Conservation (phyloP, 805 yeast genomes). For the Ogataea trehaloabstinens region DNA sequence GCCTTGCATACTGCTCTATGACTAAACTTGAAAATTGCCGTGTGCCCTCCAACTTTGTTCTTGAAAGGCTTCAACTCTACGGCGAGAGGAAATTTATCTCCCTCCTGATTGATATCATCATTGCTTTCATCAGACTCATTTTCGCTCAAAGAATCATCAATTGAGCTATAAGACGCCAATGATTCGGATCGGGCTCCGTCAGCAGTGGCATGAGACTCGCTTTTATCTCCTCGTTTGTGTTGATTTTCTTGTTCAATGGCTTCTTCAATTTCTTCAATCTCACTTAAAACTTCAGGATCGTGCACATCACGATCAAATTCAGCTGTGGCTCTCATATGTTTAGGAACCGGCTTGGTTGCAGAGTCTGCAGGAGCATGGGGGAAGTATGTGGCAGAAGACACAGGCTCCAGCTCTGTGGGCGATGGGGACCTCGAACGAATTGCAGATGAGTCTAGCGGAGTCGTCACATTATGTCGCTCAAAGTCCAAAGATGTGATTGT, state of each 20-base stretch:
- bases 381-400: constrained; percentile 67
- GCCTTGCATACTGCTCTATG: constrained; percentile 93
- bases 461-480: constrained; percentile 6
- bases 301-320: constrained; percentile 41
- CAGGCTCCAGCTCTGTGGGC: constrained; percentile 47
- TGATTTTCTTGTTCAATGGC: constrained; percentile 19
- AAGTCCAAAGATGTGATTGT: constrained; percentile 16
- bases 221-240: constrained; percentile 1
- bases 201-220: neutral
- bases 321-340: constrained; percentile 48
- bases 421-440: constrained; percentile 5
- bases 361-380: constrained; percentile 55
- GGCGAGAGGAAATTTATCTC: constrained; percentile 60
- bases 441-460: neutral
- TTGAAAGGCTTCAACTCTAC: constrained; percentile 90
- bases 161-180: constrained; percentile 1
- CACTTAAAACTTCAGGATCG: constrained; percentile 21
- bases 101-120: constrained; percentile 12
- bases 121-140: constrained; percentile 1
- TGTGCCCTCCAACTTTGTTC: constrained; percentile 97
- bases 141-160: constrained; percentile 1
- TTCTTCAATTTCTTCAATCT: constrained; percentile 25
- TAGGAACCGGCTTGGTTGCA: constrained; percentile 23
- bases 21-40: constrained; percentile 91
- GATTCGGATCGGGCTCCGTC: constrained; percentile 2